Evolutionary conservation across 2,329 filamentous ascomycete species (phyloP).

Genomic region (Aureobasidium leucospermi): DNA sequence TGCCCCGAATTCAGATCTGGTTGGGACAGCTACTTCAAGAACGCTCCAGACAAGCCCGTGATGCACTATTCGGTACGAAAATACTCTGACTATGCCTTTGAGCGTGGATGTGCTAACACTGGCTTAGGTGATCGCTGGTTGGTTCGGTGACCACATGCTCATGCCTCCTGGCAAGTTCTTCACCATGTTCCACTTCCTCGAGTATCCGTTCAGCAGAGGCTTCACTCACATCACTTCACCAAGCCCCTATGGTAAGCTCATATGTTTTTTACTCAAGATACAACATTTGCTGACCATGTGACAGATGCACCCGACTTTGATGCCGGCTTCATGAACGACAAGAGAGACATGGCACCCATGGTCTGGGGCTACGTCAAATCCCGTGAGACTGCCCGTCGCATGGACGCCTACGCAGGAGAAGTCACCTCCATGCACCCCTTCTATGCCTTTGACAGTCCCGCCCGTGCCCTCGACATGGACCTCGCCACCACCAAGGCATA

Average conservation of each 20-base stretch:
- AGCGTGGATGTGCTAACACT: no score
- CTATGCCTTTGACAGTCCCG: conserved; percentile 63
- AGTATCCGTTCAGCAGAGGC: conserved; percentile 70
- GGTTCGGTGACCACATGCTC: conserved; percentile 40
- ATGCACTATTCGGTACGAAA: conserved; percentile 63
- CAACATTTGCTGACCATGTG: background rate
- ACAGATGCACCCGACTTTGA: conserved; percentile 16
- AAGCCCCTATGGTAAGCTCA: conserved; percentile 52
- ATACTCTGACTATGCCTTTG: no score
- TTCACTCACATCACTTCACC: conserved; percentile 63
- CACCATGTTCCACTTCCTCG: conserved; percentile 75
- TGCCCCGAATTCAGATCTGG: conserved; percentile 66
- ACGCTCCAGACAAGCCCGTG: conserved; percentile 78
- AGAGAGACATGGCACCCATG: conserved; percentile 77
- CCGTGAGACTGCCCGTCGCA: conserved; percentile 69
- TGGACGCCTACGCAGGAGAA: conserved; percentile 72
- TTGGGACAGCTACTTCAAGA: conserved; percentile 76
- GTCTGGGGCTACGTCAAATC: conserved; percentile 61
- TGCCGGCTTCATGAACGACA: conserved; percentile 78
- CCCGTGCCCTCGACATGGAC: conserved; percentile 65
- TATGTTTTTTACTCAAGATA: no score
- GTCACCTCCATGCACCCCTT: conserved; percentile 61
- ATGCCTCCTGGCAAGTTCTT: conserved; percentile 75
- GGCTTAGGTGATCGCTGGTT: conserved; percentile 29
- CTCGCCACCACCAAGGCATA: conserved; percentile 68